A percentile compares a stretch with the other conserved stretches of the same genome.
phyloP scores from a whole-genome alignment of 257 asterid genomes.

The Rhazya stricta region DNA sequence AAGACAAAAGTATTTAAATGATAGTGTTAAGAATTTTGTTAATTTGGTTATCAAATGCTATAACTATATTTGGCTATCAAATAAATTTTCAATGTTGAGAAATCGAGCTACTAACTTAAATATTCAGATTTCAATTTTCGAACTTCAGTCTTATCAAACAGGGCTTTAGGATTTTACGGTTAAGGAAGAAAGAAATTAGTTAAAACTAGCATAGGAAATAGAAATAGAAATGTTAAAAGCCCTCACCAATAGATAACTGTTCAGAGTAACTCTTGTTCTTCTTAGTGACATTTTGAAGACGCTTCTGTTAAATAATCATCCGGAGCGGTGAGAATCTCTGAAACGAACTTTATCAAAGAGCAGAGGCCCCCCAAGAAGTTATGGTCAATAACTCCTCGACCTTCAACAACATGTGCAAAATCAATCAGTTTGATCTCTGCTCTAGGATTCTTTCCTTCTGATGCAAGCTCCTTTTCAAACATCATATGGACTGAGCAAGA shows the following conservation, averaged over 20 bases:
- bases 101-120: too few relatives aligned
- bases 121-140: too few relatives aligned
- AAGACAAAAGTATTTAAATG: too few relatives aligned
- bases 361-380: slow-evolving; percentile 89
- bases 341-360: slow-evolving; percentile 71
- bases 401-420: slow-evolving; percentile 79
- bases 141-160: too few relatives aligned
- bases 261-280: slow-evolving; percentile 24
- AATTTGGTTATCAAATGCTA: too few relatives aligned
- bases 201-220: neutral
- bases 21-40: too few relatives aligned
- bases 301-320: slow-evolving; percentile 34
- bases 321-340: slow-evolving; percentile 54
- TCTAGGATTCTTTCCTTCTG: slow-evolving; percentile 42
- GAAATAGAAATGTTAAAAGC: neutral
- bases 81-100: too few relatives aligned
- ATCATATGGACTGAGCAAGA: slow-evolving; percentile 64
- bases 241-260: slow-evolving; percentile 8
- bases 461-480: slow-evolving; percentile 60
- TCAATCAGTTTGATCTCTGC: slow-evolving; percentile 71
- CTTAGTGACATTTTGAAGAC: slow-evolving; percentile 28
- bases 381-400: slow-evolving; percentile 69
- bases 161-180: too few relatives aligned
- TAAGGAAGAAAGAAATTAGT: neutral
- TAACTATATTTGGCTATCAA: too few relatives aligned